These are phyloP conservation scores for Wickerhamomyces sp. DNA, from an alignment of 1,139 yeast species.

Conservation along the genomic window DNA sequence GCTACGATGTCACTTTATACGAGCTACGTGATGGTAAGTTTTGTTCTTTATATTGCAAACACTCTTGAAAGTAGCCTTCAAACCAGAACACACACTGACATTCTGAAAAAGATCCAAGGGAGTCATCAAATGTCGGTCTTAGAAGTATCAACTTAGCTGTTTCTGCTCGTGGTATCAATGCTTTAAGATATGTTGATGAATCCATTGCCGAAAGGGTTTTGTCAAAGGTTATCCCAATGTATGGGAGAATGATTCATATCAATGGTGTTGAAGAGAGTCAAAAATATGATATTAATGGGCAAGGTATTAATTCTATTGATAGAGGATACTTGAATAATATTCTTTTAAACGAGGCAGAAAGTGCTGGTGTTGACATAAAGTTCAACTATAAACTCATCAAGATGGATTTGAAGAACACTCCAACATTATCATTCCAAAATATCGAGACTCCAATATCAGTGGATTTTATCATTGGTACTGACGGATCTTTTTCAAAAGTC, in stretches of 20 bases:
- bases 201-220: slow-evolving; percentile 53
- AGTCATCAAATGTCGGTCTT: slow-evolving; percentile 33
- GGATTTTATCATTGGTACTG: slow-evolving; percentile 75
- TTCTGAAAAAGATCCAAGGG: slow-evolving; percentile 19
- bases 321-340: slow-evolving; percentile 62
- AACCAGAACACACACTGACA: background rate
- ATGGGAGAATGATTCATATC: slow-evolving; percentile 85
- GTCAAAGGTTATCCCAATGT: slow-evolving; percentile 71
- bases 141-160: slow-evolving; percentile 85
- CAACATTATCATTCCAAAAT: slow-evolving; percentile 25
- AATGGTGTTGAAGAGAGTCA: slow-evolving; percentile 66
- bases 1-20: slow-evolving; percentile 67
- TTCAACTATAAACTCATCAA: slow-evolving; percentile 57
- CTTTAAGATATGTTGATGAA: slow-evolving; percentile 58
- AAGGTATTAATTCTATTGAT: slow-evolving; percentile 77
- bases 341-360: slow-evolving; percentile 55
- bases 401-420: slow-evolving; percentile 28
- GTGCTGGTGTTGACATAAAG: slow-evolving; percentile 37
- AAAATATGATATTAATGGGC: slow-evolving; percentile 72
- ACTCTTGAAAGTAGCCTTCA: background rate
- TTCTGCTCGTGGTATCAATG: slow-evolving; percentile 74
- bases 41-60: slow-evolving; percentile 21
- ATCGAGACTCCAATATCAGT: slow-evolving; percentile 24
- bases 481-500: slow-evolving; percentile 78
- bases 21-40: slow-evolving; percentile 48